Evolutionary conservation across 139 green algal species (phyloP), one percentile per base, ranked within the genome.

Genomic region (Chlamydomonas incerta): DNA sequence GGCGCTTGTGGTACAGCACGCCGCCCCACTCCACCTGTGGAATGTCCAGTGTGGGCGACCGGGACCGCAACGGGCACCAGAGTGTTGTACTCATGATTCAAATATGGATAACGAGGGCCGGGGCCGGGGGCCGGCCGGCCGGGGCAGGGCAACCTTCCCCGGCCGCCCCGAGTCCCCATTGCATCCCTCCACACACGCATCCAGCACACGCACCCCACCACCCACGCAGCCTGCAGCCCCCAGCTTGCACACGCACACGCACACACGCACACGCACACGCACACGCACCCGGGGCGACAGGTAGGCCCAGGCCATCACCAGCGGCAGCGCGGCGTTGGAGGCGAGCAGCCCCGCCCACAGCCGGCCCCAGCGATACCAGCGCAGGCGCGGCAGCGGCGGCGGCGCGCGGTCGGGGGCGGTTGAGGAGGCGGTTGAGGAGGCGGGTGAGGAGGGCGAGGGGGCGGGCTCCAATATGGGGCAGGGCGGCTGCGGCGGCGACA

Each of bases 1-100:
- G 33, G 18, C 73, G n/a, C 62, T 91, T 89, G 34, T 47, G 60
- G 37, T 96, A 96, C 35, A 46, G 47, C 20, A 94, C 87, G 14
- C 92, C 92, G 34, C 84, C 73, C 91, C 92, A 91, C 28, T 75
- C 87, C 58, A 95, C 58, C 26, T 94, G 86, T n/a, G n/a, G n/a
- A n/a, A n/a, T n/a, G n/a, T n/a, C n/a, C n/a, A n/a, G n/a, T n/a
- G n/a, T n/a, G n/a, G n/a, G n/a, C n/a, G n/a, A n/a, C n/a, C n/a
- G n/a, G n/a, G n/a, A n/a, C n/a, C n/a, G n/a, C n/a, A n/a, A n/a
- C n/a, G n/a, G n/a, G n/a, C n/a, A n/a, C n/a, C n/a, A n/a, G n/a
- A n/a, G n/a, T n/a, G n/a, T n/a, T n/a, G n/a, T n/a, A n/a, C n/a
- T n/a, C n/a, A n/a, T n/a, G n/a, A n/a, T n/a, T n/a, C n/a, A n/a